Percentiles rank a stretch among this genome's conserved stretches.
Conservation (phyloP, 2,329 filamentous ascomycete species). For the Oidium heveae region DNA sequence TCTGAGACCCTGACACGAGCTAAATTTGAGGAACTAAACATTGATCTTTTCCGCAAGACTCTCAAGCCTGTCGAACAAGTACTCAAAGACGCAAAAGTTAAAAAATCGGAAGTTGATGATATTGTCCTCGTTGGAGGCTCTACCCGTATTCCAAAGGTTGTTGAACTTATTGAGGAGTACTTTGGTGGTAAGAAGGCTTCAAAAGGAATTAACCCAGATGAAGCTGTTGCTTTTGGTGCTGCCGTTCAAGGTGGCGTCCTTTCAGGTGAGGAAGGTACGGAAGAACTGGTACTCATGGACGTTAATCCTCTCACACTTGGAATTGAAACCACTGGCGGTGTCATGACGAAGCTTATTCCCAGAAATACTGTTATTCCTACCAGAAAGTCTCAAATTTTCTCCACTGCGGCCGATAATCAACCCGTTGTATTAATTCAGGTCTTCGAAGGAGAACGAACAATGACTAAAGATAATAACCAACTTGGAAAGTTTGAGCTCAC, state of each 20-base stretch:
- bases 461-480: constrained; percentile 98
- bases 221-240: constrained; percentile 95
- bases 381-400: constrained; percentile 99
- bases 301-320: constrained; percentile 84
- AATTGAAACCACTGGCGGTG: constrained; percentile 98
- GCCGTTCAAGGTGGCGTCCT: constrained; percentile 94
- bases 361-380: constrained; percentile 98
- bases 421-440: constrained; percentile 97
- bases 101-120: constrained; percentile 95
- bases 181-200: constrained; percentile 99
- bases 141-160: constrained; percentile 94
- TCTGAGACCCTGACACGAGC: constrained; percentile 98
- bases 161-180: constrained; percentile 98
- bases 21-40: constrained; percentile 96
- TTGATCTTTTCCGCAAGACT: constrained; percentile 93
- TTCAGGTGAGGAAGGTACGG: constrained; percentile 94
- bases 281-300: constrained; percentile 92
- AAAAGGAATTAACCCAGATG: constrained; percentile 98
- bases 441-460: constrained; percentile 94
- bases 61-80: constrained; percentile 96
- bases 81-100: constrained; percentile 83
- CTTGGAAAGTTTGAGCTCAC: constrained; percentile 98
- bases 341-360: constrained; percentile 99
- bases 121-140: constrained; percentile 96
- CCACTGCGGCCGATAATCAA: constrained; percentile 98